A percentile compares a stretch with the other conserved stretches of the same genome.
Evolutionary conservation across 805 yeast genomes (phyloP).

Genomic region (Saturnispora ahearnii): DNA sequence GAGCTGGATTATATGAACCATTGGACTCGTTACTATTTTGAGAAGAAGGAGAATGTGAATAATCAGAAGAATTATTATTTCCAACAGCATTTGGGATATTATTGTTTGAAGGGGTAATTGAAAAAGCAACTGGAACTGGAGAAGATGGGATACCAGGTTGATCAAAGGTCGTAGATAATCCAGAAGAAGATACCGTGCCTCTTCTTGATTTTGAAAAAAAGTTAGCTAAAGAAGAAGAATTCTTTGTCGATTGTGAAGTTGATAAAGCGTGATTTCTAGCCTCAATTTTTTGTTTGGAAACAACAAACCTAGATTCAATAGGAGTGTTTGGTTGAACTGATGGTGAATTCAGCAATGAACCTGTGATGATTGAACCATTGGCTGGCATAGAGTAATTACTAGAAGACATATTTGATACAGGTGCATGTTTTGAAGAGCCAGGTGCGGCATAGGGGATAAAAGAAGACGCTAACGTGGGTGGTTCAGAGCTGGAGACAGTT

Average conservation of each 20-base stretch:
- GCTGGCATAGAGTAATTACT: constrained; percentile 35
- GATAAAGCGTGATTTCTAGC: constrained; percentile 25
- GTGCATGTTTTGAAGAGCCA: constrained; percentile 38
- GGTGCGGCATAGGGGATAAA: constrained; percentile 66
- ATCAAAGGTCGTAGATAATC: constrained; percentile 15
- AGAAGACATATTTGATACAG: constrained; percentile 8
- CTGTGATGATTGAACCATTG: constrained; percentile 49
- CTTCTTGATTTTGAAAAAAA: constrained; percentile 42
- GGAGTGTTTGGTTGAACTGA: constrained; percentile 45
- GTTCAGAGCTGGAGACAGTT: constrained; percentile 13
- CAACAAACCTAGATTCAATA: constrained; percentile 80
- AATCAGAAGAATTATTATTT: constrained; percentile 1
- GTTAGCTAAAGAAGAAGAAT: constrained; percentile 41
- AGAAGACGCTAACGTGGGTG: background rate
- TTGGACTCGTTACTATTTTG: constrained; percentile 24
- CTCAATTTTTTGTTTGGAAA: constrained; percentile 65
- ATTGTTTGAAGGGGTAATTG: constrained; percentile 8
- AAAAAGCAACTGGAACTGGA: constrained; percentile 14
- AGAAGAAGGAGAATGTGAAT: constrained; percentile 24
- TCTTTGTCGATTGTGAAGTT: constrained; percentile 18
- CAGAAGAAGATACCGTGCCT: constrained; percentile 18
- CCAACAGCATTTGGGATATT: background rate
- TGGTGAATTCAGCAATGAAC: constrained; percentile 66
- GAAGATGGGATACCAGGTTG: constrained; percentile 20
- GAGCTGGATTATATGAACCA: constrained; percentile 17